These are phyloP conservation scores for Pseudonitzschia delicatissima DNA, from an alignment of 108 stramenopile genomes.

Conservation along the genomic window DNA sequence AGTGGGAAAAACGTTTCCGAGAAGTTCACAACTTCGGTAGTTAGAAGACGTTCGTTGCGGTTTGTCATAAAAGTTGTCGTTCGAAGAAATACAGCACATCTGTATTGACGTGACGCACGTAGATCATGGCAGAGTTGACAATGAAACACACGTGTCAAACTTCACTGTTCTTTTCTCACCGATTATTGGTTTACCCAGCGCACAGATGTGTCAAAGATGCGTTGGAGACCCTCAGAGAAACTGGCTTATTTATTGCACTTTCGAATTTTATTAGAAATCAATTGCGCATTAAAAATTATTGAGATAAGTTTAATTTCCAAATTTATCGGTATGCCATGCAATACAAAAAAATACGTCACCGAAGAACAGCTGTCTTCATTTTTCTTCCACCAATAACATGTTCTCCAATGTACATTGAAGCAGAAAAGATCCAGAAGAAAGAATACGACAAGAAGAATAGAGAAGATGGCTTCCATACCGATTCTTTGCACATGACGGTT, in stretches of 20 bases:
- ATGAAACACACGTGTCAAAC: neutral
- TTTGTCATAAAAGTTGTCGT: no score
- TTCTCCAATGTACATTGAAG: neutral
- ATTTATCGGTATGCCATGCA: no score
- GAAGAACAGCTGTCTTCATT: neutral
- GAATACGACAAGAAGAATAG: neutral
- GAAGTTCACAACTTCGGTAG: no score
- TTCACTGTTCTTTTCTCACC: constrained; percentile 2
- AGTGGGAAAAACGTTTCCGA: no score
- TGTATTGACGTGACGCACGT: neutral
- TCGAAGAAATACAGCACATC: constrained; percentile 6
- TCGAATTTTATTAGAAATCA: no score
- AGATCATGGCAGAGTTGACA: neutral
- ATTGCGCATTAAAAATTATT: no score
- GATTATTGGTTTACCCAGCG: neutral
- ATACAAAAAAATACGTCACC: neutral
- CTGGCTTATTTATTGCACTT: no score
- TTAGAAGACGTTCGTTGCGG: no score
- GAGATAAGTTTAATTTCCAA: no score
- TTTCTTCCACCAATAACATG: neutral
- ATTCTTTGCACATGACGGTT: neutral
- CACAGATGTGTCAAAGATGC: constrained; percentile 4
- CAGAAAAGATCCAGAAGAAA: neutral
- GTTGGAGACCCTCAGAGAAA: neutral
- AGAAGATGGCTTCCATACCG: neutral